phyloP scores from a whole-genome alignment of 2,329 filamentous ascomycete species.

The Fusarium odoratissimum region DNA sequence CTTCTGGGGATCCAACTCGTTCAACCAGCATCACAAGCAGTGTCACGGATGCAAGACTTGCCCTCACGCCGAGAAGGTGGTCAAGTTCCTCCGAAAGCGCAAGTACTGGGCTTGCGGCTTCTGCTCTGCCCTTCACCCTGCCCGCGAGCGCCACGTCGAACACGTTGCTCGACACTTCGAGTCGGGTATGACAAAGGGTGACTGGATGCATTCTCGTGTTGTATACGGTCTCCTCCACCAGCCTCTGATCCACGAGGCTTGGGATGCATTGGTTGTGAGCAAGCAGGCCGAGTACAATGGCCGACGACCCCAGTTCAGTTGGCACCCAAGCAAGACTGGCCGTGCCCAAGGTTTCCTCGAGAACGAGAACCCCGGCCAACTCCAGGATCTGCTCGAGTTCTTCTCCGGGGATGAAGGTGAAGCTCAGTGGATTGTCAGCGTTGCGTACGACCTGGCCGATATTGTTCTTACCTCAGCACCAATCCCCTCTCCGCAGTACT shows the following conservation, averaged over 20 bases:
- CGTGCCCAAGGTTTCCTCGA: slow-evolving; percentile 69
- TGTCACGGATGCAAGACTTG: slow-evolving; percentile 73
- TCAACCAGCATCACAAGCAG: slow-evolving; percentile 75
- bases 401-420: slow-evolving; percentile 69
- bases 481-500: slow-evolving; percentile 48
- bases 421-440: slow-evolving; percentile 66
- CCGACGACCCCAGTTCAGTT: slow-evolving; percentile 70
- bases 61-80: slow-evolving; percentile 72
- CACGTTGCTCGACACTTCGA: slow-evolving; percentile 77
- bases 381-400: slow-evolving; percentile 74
- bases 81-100: slow-evolving; percentile 71
- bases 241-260: slow-evolving; percentile 69
- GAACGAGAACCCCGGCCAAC: slow-evolving; percentile 70
- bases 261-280: slow-evolving; percentile 66
- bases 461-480: slow-evolving; percentile 54
- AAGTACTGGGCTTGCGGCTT: slow-evolving; percentile 78
- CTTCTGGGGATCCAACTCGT: slow-evolving; percentile 75
- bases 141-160: slow-evolving; percentile 74
- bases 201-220: slow-evolving; percentile 77
- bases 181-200: slow-evolving; percentile 68
- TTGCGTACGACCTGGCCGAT: slow-evolving; percentile 68
- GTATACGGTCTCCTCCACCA: slow-evolving; percentile 76
- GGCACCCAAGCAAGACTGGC: slow-evolving; percentile 68
- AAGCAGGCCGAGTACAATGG: slow-evolving; percentile 66
- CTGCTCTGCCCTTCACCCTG: slow-evolving; percentile 71